Evolutionary conservation across 208 protist species (phyloP).

Genomic region (Leishmania braziliensis): DNA sequence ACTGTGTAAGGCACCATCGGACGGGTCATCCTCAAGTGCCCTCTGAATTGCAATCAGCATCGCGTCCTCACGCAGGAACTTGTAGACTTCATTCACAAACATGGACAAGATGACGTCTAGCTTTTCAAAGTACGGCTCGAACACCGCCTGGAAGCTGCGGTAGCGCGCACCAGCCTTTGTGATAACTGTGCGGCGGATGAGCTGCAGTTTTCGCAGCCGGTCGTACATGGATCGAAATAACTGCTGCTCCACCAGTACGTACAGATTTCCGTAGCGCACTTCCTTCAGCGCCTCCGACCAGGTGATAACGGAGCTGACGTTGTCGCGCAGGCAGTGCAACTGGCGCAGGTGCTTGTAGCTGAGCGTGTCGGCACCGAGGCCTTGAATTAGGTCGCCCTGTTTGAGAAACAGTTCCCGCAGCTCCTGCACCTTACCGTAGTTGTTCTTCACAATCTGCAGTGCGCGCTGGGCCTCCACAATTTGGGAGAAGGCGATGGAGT

Average conservation of each 20-base stretch:
- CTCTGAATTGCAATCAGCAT: slow-evolving; percentile 77
- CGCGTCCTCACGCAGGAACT: slow-evolving; percentile 64
- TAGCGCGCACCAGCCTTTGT: slow-evolving; percentile 60
- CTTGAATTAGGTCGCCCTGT: slow-evolving; percentile 76
- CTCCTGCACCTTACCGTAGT: slow-evolving; percentile 63
- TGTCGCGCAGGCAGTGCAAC: slow-evolving; percentile 80
- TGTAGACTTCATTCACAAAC: slow-evolving; percentile 70
- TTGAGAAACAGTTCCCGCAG: slow-evolving; percentile 70
- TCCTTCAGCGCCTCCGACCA: slow-evolving; percentile 85
- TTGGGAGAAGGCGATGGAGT: slow-evolving; percentile 81
- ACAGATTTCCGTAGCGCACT: slow-evolving; percentile 78
- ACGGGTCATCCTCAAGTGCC: slow-evolving; percentile 65
- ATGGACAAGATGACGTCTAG: slow-evolving; percentile 69
- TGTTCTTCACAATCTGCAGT: slow-evolving; percentile 68
- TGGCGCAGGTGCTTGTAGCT: slow-evolving; percentile 76
- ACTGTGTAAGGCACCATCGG: slow-evolving; percentile 3
- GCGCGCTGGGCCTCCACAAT: slow-evolving; percentile 80
- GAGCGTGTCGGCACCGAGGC: slow-evolving; percentile 63
- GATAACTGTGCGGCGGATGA: slow-evolving; percentile 75
- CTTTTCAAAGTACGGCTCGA: slow-evolving; percentile 90
- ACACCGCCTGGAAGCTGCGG: slow-evolving; percentile 66
- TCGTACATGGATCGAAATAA: slow-evolving; percentile 71
- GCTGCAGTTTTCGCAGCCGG: slow-evolving; percentile 63
- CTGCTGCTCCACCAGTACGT: slow-evolving; percentile 56
- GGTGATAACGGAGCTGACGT: slow-evolving; percentile 78